Conservation (phyloP, 352 stramenopile genomes). For the Halophytophthora batemanensis region DNA sequence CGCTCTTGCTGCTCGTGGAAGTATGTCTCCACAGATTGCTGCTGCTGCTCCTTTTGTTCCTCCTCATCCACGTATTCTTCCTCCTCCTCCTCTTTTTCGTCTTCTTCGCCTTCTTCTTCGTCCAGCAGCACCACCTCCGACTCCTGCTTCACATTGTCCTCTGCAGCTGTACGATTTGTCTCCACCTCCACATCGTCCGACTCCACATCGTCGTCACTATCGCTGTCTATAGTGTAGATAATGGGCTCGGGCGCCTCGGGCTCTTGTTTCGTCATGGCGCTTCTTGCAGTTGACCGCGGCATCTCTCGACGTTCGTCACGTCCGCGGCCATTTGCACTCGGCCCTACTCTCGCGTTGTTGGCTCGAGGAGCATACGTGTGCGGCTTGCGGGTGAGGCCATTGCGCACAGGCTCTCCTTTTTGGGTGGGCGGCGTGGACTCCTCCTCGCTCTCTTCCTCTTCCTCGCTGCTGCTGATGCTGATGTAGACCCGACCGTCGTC, state of each 20-base stretch:
- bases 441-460: slow-evolving; percentile 12
- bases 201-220: slow-evolving; percentile 22
- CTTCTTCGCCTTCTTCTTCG: slow-evolving; percentile 24
- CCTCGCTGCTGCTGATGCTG: slow-evolving; percentile 44
- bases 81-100: slow-evolving; percentile 22
- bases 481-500: slow-evolving; percentile 56
- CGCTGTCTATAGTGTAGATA: slow-evolving; percentile 37
- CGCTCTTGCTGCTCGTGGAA: slow-evolving; percentile 10
- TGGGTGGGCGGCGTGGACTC: neutral
- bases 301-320: neutral
- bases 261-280: slow-evolving; percentile 7
- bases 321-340: neutral
- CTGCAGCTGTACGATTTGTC: too few species aligned
- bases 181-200: slow-evolving; percentile 11
- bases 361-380: too few species aligned
- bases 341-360: too few species aligned
- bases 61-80: slow-evolving; percentile 1
- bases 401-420: too few species aligned
- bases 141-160: too few species aligned
- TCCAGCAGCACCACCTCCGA: slow-evolving; percentile 25
- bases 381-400: too few species aligned
- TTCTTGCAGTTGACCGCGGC: too few species aligned
- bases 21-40: slow-evolving; percentile 8
- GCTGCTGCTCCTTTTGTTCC: slow-evolving; percentile 1
- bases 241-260: slow-evolving; percentile 3